Percentiles rank a stretch among this genome's conserved stretches.
Conservation (phyloP, 2,329 filamentous ascomycete genomes). For the Hirsutella minnesotensis region DNA sequence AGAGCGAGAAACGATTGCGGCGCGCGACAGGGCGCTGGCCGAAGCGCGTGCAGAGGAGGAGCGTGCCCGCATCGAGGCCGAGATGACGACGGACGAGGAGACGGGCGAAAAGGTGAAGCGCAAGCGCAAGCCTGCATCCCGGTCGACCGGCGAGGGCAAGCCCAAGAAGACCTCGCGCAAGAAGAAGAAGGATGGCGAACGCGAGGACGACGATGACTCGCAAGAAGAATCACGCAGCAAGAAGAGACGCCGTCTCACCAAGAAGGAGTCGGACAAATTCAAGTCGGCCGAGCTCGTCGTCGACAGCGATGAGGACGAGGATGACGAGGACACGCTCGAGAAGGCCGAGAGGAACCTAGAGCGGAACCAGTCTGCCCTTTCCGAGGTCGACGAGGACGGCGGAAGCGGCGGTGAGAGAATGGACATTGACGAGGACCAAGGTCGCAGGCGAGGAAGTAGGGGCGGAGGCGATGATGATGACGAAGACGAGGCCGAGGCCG, state of each 20-base stretch:
- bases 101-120: conserved; percentile 72
- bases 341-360: conserved; percentile 30
- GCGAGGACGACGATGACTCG: conserved; percentile 28
- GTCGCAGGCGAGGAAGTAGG: not conserved
- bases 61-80: conserved; percentile 42
- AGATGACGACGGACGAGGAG: conserved; percentile 71
- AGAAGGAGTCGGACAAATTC: conserved; percentile 50
- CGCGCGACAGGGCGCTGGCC: conserved; percentile 61
- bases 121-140: conserved; percentile 49
- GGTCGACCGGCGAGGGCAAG: conserved; percentile 27
- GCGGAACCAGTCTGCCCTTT: conserved; percentile 21
- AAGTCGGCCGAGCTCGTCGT: conserved; percentile 80
- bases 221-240: conserved; percentile 37
- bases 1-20: conserved; percentile 71
- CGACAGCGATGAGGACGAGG: conserved; percentile 55
- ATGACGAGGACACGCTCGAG: conserved; percentile 29
- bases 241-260: conserved; percentile 48
- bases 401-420: conserved; percentile 31
- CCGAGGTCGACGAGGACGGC: conserved; percentile 24
- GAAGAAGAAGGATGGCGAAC: conserved; percentile 35
- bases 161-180: conserved; percentile 40
- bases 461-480: conserved; percentile 35
- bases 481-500: conserved; percentile 25
- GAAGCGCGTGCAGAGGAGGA: conserved; percentile 40
- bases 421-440: conserved; percentile 35